Percentiles rank a stretch among this genome's conserved stretches.
Evolutionary conservation across 164 flowering plant genomes (phyloP).

Genomic region (Magnolia kwangsiensis): DNA sequence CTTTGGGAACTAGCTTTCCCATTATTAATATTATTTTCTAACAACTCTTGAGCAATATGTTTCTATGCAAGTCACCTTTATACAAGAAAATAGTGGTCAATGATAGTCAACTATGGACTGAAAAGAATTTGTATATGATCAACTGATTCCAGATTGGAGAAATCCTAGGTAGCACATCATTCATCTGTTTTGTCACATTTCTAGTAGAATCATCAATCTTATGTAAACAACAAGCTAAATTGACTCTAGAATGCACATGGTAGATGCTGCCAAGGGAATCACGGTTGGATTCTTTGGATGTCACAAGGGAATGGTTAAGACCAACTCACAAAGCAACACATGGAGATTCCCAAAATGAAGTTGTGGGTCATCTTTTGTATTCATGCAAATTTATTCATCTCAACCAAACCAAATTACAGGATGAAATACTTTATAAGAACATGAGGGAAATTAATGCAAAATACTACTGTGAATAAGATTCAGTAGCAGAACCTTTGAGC

Average conservation of each 20-base stretch:
- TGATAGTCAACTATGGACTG: too few species aligned
- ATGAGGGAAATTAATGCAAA: background rate
- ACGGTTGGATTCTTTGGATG: background rate
- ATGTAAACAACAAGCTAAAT: too few species aligned
- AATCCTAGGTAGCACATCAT: background rate
- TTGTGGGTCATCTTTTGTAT: background rate
- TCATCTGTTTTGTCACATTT: background rate
- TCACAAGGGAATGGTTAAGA: background rate
- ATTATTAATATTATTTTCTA: too few species aligned
- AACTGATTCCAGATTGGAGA: background rate
- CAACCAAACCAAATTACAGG: background rate
- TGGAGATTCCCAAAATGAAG: background rate
- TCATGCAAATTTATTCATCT: background rate
- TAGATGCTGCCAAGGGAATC: background rate
- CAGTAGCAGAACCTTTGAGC: constrained; percentile 61
- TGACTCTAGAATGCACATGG: background rate
- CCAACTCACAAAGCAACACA: background rate
- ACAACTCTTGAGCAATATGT: background rate
- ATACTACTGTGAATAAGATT: background rate
- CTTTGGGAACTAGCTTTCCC: too few species aligned
- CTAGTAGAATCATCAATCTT: background rate
- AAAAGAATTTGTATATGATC: background rate
- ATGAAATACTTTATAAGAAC: background rate
- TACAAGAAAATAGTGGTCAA: background rate
- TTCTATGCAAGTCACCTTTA: background rate